These are phyloP conservation scores for Saccharomyces hybrid DNA, from an alignment of 1,139 yeast species.

Conservation along the genomic window DNA sequence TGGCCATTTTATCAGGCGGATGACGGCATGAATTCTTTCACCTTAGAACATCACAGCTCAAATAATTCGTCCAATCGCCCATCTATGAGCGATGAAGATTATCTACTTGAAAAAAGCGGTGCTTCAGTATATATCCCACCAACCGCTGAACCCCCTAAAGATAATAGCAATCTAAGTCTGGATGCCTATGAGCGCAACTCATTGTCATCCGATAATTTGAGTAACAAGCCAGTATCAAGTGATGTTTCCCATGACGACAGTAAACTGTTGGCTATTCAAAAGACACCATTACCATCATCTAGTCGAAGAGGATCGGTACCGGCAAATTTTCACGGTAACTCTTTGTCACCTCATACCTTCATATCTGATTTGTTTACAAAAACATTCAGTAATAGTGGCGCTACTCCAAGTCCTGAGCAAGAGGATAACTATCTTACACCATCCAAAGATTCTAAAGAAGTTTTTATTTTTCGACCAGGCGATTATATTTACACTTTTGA, in stretches of 20 bases:
- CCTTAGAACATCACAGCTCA: neutral
- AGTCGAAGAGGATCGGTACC: neutral
- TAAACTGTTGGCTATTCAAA: neutral
- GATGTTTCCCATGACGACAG: neutral
- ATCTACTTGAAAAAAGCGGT: slow-evolving; percentile 15
- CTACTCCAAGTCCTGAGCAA: neutral
- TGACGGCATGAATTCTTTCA: slow-evolving; percentile 3
- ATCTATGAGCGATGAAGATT: slow-evolving; percentile 12
- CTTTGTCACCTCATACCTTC: neutral
- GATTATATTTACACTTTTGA: slow-evolving; percentile 88
- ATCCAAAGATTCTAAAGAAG: neutral
- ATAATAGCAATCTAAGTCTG: slow-evolving; percentile 4
- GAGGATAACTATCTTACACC: slow-evolving; percentile 2
- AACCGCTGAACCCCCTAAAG: slow-evolving; percentile 1
- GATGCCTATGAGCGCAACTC: slow-evolving; percentile 8
- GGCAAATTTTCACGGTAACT: neutral
- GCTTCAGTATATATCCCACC: slow-evolving; percentile 19
- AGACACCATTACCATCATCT: neutral
- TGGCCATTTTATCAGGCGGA: slow-evolving; percentile 74
- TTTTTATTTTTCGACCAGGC: slow-evolving; percentile 44
- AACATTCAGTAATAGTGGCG: neutral
- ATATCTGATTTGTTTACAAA: neutral
- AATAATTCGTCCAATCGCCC: slow-evolving; percentile 11
- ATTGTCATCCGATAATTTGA: neutral
- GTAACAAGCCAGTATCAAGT: neutral